Evolutionary conservation across 352 stramenopile species (phyloP).

Genomic region (Globisporangium paddicum): DNA sequence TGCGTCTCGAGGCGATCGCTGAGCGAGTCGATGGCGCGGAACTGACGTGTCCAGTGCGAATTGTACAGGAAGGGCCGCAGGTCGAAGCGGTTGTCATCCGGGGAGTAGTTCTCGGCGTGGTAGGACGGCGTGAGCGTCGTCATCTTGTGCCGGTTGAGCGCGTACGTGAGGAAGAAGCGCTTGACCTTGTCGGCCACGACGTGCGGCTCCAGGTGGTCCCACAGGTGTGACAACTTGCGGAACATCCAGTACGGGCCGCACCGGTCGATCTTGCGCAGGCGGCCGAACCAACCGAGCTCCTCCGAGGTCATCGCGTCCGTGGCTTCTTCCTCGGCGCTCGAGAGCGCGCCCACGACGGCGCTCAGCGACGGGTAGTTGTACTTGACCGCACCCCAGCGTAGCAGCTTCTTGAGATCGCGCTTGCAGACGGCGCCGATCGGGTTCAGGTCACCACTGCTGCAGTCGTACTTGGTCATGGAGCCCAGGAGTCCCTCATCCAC

Average conservation of each 20-base stretch:
- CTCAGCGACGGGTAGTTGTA: slow-evolving; percentile 90
- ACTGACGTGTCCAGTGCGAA: slow-evolving; percentile 94
- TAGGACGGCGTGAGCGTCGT: slow-evolving; percentile 98
- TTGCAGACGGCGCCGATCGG: slow-evolving; percentile 97
- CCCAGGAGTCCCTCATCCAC: slow-evolving; percentile 97
- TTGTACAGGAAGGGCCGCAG: slow-evolving; percentile 98
- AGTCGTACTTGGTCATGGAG: slow-evolving; percentile 99
- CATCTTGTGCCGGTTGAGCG: slow-evolving; percentile 99
- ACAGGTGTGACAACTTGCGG: slow-evolving; percentile 80
- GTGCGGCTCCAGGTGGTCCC: slow-evolving; percentile 79
- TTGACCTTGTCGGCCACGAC: slow-evolving; percentile 90
- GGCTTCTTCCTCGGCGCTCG: slow-evolving; percentile 98
- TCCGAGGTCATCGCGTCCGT: slow-evolving; percentile 99
- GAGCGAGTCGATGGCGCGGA: slow-evolving; percentile 92
- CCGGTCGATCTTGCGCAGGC: slow-evolving; percentile 93
- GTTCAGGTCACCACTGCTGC: slow-evolving; percentile 97
- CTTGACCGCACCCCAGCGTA: slow-evolving; percentile 88
- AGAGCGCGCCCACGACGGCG: slow-evolving; percentile 92
- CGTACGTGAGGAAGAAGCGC: slow-evolving; percentile 98
- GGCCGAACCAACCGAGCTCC: slow-evolving; percentile 95
- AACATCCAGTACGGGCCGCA: slow-evolving; percentile 96
- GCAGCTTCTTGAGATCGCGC: slow-evolving; percentile 95
- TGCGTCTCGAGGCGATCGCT: slow-evolving; percentile 50
- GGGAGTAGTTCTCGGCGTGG: slow-evolving; percentile 98
- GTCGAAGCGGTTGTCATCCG: slow-evolving; percentile 99